A percentile compares a stretch with the other conserved stretches of the same genome.
Evolutionary conservation across 176 grass and related monocot genomes (phyloP).

Genomic region (Areca catechu): DNA sequence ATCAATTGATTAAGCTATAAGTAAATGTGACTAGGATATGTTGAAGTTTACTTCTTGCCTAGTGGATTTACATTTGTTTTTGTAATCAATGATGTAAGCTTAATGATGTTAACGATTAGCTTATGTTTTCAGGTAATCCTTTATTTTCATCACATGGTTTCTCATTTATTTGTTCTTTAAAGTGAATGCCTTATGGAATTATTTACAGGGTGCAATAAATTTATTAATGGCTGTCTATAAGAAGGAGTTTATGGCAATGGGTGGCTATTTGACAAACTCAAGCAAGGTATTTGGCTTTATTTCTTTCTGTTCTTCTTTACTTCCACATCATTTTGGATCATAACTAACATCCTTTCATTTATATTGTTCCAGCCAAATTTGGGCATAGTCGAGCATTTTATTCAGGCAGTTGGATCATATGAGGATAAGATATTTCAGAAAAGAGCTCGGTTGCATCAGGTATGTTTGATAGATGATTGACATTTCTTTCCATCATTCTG

Average conservation of each 20-base stretch:
- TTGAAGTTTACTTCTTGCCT: too few relatives aligned
- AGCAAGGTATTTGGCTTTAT: slow-evolving; percentile 56
- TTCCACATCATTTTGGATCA: not conserved
- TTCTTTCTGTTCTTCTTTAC: not conserved
- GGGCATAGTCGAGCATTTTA: slow-evolving; percentile 84
- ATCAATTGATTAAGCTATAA: too few relatives aligned
- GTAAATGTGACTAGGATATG: too few relatives aligned
- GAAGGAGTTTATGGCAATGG: slow-evolving; percentile 78
- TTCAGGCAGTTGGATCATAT: slow-evolving; percentile 84
- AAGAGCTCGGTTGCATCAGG: slow-evolving; percentile 84
- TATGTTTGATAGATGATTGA: slow-evolving; percentile 9
- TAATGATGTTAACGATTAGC: too few relatives aligned
- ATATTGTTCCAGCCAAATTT: slow-evolving; percentile 68
- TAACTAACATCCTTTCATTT: not conserved
- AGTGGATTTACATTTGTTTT: too few relatives aligned
- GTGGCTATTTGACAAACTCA: slow-evolving; percentile 83
- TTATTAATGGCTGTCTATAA: slow-evolving; percentile 96
- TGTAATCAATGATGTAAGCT: too few relatives aligned
- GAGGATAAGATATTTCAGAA: slow-evolving; percentile 98
- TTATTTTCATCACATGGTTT: too few relatives aligned
- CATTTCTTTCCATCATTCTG: too few relatives aligned
- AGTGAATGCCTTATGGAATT: too few relatives aligned
- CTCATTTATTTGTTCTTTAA: slow-evolving; percentile 1
- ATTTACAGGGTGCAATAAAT: slow-evolving; percentile 85
- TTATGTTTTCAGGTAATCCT: too few relatives aligned